Evolutionary conservation across 2,329 filamentous ascomycete species (phyloP).

Genomic region (Arthroderma sp.): DNA sequence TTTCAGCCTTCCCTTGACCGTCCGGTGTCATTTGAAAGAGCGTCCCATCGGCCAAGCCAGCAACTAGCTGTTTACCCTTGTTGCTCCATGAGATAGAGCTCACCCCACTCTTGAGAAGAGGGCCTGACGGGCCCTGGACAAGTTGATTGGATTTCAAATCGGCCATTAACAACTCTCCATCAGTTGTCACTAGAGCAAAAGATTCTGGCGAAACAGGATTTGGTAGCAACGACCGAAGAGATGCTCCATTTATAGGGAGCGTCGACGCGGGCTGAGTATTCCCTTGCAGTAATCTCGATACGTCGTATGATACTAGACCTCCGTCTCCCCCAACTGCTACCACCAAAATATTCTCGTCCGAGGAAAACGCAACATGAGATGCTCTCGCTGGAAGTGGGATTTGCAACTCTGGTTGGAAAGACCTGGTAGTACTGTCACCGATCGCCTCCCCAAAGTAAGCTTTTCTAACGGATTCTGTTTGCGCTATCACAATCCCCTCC

Average conservation of each 20-base stretch:
- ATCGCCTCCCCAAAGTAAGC: constrained; percentile 52
- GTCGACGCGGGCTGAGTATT: constrained; percentile 58
- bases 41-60: constrained; percentile 68
- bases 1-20: constrained; percentile 61
- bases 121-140: constrained; percentile 46
- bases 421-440: constrained; percentile 49
- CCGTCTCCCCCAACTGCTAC: constrained; percentile 70
- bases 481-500: constrained; percentile 60
- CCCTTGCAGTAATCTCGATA: constrained; percentile 52
- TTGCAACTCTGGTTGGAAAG: constrained; percentile 60
- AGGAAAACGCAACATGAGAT: constrained; percentile 79
- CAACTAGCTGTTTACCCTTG: constrained; percentile 83
- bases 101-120: constrained; percentile 58
- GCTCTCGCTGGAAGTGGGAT: constrained; percentile 62
- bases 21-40: constrained; percentile 73
- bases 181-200: constrained; percentile 66
- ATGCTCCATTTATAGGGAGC: constrained; percentile 60
- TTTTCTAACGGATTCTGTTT: constrained; percentile 63
- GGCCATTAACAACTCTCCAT: constrained; percentile 71
- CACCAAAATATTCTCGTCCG: constrained; percentile 75
- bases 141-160: constrained; percentile 59
- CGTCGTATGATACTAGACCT: constrained; percentile 72
- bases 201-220: constrained; percentile 56
- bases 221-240: constrained; percentile 60
- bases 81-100: constrained; percentile 84